Conservation (phyloP, 352 stramenopile genomes). For the Phytopythium boreale region DNA sequence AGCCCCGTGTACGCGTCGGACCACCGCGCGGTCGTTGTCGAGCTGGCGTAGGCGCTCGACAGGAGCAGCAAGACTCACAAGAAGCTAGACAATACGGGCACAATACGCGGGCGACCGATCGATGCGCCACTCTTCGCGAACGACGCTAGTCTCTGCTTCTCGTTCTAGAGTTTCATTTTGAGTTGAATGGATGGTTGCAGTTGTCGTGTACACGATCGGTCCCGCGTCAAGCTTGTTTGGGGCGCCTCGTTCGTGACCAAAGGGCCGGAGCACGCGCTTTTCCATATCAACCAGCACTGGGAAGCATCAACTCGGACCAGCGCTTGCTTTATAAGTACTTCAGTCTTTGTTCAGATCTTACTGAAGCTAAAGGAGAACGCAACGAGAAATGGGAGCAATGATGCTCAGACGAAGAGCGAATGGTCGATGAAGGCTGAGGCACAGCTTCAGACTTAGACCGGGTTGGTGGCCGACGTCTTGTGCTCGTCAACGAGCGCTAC, state of each 20-base stretch:
- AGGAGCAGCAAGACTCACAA: not conserved
- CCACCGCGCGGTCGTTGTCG: constrained; percentile 76
- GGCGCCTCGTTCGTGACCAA: too few relatives aligned
- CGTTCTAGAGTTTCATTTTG: not conserved
- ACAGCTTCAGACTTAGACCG: not conserved
- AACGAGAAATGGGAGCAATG: not conserved
- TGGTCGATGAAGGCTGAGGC: not conserved
- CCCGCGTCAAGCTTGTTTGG: not conserved
- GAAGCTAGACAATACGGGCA: not conserved
- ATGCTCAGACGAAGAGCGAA: too few relatives aligned
- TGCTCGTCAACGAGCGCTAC: not conserved
- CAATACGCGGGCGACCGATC: not conserved
- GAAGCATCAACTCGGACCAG: too few relatives aligned
- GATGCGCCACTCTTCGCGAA: not conserved
- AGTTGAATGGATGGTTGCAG: not conserved
- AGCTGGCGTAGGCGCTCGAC: constrained; percentile 36
- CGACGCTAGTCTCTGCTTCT: not conserved
- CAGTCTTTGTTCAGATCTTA: not conserved
- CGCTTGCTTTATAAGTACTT: too few relatives aligned
- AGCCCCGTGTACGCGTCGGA: constrained; percentile 87
- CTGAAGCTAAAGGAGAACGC: not conserved
- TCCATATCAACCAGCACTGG: not conserved
- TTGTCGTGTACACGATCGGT: not conserved
- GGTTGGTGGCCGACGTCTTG: not conserved
- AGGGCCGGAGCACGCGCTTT: too few relatives aligned